Evolutionary conservation across 1,284 basidiomycete genomes (phyloP).

Genomic region (Polyporus tsugae): DNA sequence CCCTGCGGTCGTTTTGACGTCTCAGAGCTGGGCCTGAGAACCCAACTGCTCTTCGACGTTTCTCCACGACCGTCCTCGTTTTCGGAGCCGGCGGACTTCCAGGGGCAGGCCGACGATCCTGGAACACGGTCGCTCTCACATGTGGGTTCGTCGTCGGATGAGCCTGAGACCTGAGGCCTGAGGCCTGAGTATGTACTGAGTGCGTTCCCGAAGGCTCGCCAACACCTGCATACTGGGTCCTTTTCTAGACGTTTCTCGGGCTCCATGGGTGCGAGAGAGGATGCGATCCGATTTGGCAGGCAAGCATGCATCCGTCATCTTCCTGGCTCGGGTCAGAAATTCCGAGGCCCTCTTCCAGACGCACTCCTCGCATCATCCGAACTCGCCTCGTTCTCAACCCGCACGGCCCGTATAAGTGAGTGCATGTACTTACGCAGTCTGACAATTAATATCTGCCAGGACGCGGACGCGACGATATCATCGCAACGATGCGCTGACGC

Average conservation of each 20-base stretch:
- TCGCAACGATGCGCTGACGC: background rate
- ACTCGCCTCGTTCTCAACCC: background rate
- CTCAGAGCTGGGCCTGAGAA: background rate
- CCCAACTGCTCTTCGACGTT: background rate
- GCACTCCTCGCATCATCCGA: background rate
- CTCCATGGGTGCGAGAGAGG: background rate
- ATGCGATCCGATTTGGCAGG: background rate
- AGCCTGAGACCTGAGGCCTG: background rate
- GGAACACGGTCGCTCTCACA: background rate
- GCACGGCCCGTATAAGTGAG: no score
- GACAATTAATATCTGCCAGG: background rate
- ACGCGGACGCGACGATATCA: background rate
- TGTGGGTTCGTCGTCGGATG: background rate
- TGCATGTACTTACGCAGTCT: no score
- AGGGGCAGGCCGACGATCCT: background rate
- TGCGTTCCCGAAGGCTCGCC: background rate
- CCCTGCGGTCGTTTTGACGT: background rate
- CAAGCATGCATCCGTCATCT: background rate
- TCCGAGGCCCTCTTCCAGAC: background rate
- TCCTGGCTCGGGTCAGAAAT: background rate
- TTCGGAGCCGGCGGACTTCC: slow-evolving; percentile 7
- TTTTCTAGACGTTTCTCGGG: background rate
- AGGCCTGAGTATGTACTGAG: background rate
- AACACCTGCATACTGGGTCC: background rate
- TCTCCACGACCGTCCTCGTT: background rate